phyloP scores from a whole-genome alignment of 768 basidiomycete genomes.

The Sistotremastrum suecicum region DNA sequence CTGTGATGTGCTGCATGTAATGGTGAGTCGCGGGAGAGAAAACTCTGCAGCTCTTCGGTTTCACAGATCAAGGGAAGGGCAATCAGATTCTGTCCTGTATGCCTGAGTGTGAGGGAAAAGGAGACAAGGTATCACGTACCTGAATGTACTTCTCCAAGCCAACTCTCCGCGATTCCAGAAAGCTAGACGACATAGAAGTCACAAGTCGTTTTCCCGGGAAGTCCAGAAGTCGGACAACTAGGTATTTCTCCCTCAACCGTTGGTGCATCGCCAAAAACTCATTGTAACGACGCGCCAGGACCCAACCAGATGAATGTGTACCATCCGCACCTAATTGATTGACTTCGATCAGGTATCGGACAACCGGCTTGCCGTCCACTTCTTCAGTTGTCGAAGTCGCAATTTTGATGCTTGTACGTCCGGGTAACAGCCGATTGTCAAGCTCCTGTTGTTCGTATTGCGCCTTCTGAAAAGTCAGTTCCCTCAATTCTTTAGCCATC shows the following conservation, averaged over 20 bases:
- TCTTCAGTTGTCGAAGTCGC: constrained; percentile 72
- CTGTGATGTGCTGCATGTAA: constrained; percentile 38
- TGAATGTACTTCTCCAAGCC: constrained; percentile 86
- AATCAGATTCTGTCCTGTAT: constrained; percentile 43
- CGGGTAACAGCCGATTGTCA: constrained; percentile 76
- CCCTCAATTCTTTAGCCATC: constrained; percentile 69
- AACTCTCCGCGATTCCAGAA: constrained; percentile 66
- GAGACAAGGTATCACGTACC: constrained; percentile 28
- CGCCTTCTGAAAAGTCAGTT: constrained; percentile 75
- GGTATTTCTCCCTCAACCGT: constrained; percentile 65
- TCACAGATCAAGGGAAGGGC: constrained; percentile 64
- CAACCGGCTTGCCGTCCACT: constrained; percentile 80
- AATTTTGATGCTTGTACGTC: constrained; percentile 74
- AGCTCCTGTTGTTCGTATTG: constrained; percentile 92
- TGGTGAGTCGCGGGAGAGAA: constrained; percentile 80
- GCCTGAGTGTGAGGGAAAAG: not conserved
- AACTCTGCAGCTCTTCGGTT: constrained; percentile 67
- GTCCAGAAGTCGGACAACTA: constrained; percentile 55
- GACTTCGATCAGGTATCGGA: constrained; percentile 84
- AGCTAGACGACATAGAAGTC: constrained; percentile 70
- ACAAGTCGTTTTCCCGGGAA: constrained; percentile 93
- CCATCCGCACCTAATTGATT: constrained; percentile 78
- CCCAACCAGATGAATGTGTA: constrained; percentile 76
- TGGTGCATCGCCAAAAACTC: constrained; percentile 88
- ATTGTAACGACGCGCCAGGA: constrained; percentile 85